phyloP scores from a whole-genome alignment of 257 asterid species.

The Lavandula angustifolia region DNA sequence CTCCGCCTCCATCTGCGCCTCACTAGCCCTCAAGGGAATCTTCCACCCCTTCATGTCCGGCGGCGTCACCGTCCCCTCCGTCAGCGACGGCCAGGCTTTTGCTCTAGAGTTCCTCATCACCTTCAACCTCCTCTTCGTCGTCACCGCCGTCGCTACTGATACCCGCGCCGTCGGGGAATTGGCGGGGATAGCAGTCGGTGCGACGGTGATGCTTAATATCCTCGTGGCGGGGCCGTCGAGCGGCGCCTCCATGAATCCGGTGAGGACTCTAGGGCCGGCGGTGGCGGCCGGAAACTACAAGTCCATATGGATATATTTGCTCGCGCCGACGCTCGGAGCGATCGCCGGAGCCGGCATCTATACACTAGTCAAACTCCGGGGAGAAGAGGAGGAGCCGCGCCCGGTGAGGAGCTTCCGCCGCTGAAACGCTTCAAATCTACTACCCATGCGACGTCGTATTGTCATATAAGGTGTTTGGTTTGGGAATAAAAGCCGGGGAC shows the following conservation, averaged over 20 bases:
- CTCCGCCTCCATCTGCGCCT: slow-evolving; percentile 85
- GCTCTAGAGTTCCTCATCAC: slow-evolving; percentile 87
- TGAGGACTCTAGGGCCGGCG: slow-evolving; percentile 86
- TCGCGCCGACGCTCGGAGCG: slow-evolving; percentile 89
- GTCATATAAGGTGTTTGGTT: slow-evolving; percentile 11
- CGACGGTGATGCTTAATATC: slow-evolving; percentile 80
- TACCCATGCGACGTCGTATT: not conserved
- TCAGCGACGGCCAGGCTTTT: slow-evolving; percentile 72
- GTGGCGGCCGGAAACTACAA: slow-evolving; percentile 84
- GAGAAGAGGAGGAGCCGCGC: slow-evolving; percentile 50
- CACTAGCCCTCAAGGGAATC: slow-evolving; percentile 78
- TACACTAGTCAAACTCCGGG: slow-evolving; percentile 50
- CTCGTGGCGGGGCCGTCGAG: slow-evolving; percentile 93
- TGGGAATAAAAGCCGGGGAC: slow-evolving; percentile 43
- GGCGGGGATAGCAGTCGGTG: slow-evolving; percentile 90
- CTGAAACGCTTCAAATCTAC: slow-evolving; percentile 20
- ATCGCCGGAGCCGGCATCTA: slow-evolving; percentile 70
- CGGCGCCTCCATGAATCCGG: slow-evolving; percentile 95
- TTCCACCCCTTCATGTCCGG: slow-evolving; percentile 83
- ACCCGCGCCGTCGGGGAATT: slow-evolving; percentile 79
- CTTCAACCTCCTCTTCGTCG: slow-evolving; percentile 78
- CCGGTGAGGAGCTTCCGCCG: slow-evolving; percentile 67
- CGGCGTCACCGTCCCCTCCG: slow-evolving; percentile 83
- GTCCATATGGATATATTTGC: slow-evolving; percentile 73
- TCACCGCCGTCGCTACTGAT: slow-evolving; percentile 93